Evolutionary conservation across 345 rosid species (phyloP).

Genomic region (Sisymbrium altissimum): DNA sequence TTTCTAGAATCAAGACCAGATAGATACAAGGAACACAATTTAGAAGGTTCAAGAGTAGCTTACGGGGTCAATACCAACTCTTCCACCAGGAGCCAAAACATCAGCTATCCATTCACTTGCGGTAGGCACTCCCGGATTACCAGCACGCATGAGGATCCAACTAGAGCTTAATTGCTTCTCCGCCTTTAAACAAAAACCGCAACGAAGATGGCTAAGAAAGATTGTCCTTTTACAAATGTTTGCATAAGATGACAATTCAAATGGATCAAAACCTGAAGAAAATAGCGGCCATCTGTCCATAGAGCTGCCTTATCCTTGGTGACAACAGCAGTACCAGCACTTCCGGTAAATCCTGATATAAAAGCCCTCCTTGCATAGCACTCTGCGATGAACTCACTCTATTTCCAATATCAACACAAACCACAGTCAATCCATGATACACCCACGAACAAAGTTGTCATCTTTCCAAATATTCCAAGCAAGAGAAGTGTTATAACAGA

Average conservation of each 20-base stretch:
- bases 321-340: constrained; percentile 89
- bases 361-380: constrained; percentile 81
- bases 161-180: constrained; percentile 74
- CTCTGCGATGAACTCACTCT: constrained; percentile 99
- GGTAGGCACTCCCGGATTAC: constrained; percentile 81
- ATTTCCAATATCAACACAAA: constrained; percentile 12
- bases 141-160: constrained; percentile 97
- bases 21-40: not conserved
- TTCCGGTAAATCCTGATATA: constrained; percentile 86
- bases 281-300: constrained; percentile 98
- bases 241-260: not conserved
- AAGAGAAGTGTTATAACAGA: too few species aligned
- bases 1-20: not conserved
- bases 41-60: constrained; percentile 40
- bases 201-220: constrained; percentile 4
- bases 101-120: constrained; percentile 88
- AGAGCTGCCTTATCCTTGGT: constrained; percentile 90
- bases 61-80: constrained; percentile 97
- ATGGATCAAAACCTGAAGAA: constrained; percentile 72
- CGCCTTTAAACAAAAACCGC: constrained; percentile 46
- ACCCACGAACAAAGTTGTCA: not conserved
- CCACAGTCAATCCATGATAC: not conserved
- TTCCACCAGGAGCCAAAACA: constrained; percentile 78
- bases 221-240: not conserved
- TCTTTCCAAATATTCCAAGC: not conserved